Base-by-base conservation (phyloP, 805 yeast species). In the Torulaspora quercuum region DNA sequence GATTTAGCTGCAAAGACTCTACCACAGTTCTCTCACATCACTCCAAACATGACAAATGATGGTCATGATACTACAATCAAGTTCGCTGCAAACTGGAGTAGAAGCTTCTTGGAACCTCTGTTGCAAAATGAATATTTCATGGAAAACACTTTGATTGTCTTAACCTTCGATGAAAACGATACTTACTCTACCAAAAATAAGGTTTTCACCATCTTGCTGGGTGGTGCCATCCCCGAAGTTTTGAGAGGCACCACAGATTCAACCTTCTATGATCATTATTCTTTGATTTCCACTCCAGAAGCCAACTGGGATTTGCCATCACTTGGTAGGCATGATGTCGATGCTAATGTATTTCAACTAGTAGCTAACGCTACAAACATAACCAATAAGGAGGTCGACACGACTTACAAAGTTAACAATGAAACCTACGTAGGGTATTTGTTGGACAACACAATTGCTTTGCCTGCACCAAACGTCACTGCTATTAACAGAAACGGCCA, bases 41-140 rank as follows among this genome's bases (percentile, higher is more conserved):
- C 77, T 27, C 78, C 78, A 39, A 72, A 73, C 61, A 67, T 71
- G 71, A 59, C 73, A 41, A 63, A 71, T 57, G 76, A 73, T 52
- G 78, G 76, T 29, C 74, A 73, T 44, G 75, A 69, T 55, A 47
- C 71, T 26, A 69, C 64, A 48, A 65, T 73, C 37, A 64, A 62
- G 37, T 61, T 65, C 33, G 68, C 76, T 14, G 72, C 73, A 25
- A 41, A 47, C 35, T 73, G 78, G 78, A 49, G 71, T 23, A 64
- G 64, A 37, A 43, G 55, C 38, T 72, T 71, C 64, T 50, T 73
- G 37, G 59, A 54, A 36, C 75, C 76, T 28, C 52, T 69, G 45
- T 55, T 69, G 50, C 45, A 57, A 44, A 70, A 71, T 61, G 52
- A 57, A 18, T 68, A 69, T 63, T 73, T 73, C 65, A 70, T 67